Percentiles rank a stretch among this genome's conserved stretches.
Evolutionary conservation across 1,284 basidiomycete genomes (phyloP).

Genomic region (Cystobasidium slooffiae): DNA sequence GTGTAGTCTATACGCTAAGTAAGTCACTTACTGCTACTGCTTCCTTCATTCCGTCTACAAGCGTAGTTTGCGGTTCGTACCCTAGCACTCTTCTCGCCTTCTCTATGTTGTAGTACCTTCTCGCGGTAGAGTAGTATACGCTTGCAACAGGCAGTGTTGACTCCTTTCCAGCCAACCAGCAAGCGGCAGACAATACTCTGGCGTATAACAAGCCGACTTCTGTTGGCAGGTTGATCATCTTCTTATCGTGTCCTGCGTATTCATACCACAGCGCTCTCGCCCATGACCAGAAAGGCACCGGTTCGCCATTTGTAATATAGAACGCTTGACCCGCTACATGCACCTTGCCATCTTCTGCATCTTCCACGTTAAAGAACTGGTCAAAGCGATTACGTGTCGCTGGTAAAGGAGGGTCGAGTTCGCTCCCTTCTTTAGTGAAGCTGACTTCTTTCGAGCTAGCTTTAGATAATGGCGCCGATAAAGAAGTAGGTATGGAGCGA

Average conservation of each 20-base stretch:
- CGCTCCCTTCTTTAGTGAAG: conserved; percentile 4
- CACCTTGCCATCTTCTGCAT: conserved; percentile 51
- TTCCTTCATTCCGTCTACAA: conserved; percentile 83
- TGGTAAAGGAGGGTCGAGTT: conserved; percentile 66
- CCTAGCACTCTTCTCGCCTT: conserved; percentile 85
- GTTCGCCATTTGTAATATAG: conserved; percentile 98
- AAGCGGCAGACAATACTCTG: conserved; percentile 72
- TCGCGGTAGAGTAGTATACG: conserved; percentile 63
- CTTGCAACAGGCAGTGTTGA: conserved; percentile 89
- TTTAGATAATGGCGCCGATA: conserved; percentile 1
- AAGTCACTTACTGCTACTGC: conserved; percentile 62
- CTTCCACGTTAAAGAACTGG: conserved; percentile 59
- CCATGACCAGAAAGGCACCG: conserved; percentile 96
- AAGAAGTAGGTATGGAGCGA: conserved; percentile 50
- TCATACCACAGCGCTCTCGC: conserved; percentile 81
- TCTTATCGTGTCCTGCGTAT: conserved; percentile 66
- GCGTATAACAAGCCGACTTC: conserved; percentile 72
- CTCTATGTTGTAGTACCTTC: conserved; percentile 92
- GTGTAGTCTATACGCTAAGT: neutral
- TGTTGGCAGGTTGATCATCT: conserved; percentile 67
- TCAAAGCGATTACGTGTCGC: conserved; percentile 60
- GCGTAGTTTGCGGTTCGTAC: conserved; percentile 86
- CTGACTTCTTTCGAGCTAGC: neutral
- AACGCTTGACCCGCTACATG: conserved; percentile 81
- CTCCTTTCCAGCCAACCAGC: conserved; percentile 76